Evolutionary conservation across 2,329 filamentous ascomycete genomes (phyloP).

Genomic region (Penicillium sp.): DNA sequence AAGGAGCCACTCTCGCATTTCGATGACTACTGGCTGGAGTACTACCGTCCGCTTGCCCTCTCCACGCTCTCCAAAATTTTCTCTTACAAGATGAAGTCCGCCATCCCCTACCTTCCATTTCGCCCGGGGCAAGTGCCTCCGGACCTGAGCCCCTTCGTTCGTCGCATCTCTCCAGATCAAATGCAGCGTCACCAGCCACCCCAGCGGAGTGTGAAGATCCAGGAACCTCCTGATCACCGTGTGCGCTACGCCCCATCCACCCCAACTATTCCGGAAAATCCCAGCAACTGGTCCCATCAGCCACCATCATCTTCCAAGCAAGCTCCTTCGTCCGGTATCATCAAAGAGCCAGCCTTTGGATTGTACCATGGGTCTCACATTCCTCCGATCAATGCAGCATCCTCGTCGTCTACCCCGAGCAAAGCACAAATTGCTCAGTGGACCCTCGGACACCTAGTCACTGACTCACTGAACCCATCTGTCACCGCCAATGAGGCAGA

Average conservation of each 20-base stretch:
- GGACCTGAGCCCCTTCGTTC: slow-evolving; percentile 82
- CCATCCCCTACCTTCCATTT: slow-evolving; percentile 70
- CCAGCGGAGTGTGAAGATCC: slow-evolving; percentile 59
- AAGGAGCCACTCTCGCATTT: slow-evolving; percentile 51
- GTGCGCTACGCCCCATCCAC: slow-evolving; percentile 36
- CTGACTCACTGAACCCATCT: slow-evolving; percentile 77
- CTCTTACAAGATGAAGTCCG: slow-evolving; percentile 85
- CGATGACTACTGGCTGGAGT: slow-evolving; percentile 97
- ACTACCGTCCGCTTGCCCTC: slow-evolving; percentile 81
- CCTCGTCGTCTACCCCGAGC: slow-evolving; percentile 66
- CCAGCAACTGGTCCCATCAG: slow-evolving; percentile 31
- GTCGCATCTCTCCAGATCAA: slow-evolving; percentile 57
- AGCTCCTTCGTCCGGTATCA: slow-evolving; percentile 47
- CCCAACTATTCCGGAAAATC: slow-evolving; percentile 22
- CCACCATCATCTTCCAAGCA: slow-evolving; percentile 33
- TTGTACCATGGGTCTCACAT: slow-evolving; percentile 21
- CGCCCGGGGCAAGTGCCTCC: slow-evolving; percentile 63
- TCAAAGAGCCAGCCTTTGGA: slow-evolving; percentile 49
- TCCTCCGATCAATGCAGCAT: slow-evolving; percentile 25
- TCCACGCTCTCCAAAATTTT: slow-evolving; percentile 92
- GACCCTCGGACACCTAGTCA: slow-evolving; percentile 81
- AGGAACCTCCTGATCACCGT: slow-evolving; percentile 54
- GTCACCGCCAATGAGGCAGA: slow-evolving; percentile 71
- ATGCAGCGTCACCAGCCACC: slow-evolving; percentile 56
- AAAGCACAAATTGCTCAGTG: slow-evolving; percentile 72